Base-by-base conservation (phyloP, 352 stramenopile species). In the Globisporangium parvum region DNA sequence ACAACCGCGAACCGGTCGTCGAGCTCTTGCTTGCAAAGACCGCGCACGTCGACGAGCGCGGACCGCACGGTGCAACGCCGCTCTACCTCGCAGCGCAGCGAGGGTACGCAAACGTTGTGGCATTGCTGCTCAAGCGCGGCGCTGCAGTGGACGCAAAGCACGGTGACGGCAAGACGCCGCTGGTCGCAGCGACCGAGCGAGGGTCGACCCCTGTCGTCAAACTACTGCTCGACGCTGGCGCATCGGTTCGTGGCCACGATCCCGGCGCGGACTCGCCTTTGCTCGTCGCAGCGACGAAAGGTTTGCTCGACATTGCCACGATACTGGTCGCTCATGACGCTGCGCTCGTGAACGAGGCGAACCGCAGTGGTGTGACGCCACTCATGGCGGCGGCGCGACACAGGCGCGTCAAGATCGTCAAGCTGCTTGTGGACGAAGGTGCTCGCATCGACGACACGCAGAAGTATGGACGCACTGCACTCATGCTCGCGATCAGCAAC, bases 401-500 rank as follows among this genome's bases (percentile, higher is more conserved):
- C 4, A 42, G 52, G 3, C 41, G n/a, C 5, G 4, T 57, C 11
- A 20, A 57, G 12, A 50, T 51, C 33, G 52, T 21, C 26, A 45
- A 45, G 42, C n/a, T 31, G 10, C 52, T 57, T 6, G 12, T 57
- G 10, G n/a, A 21, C 9, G 26, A 45, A 3, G 31, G 42, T 4
- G 41, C 26, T 12, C 37, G 14, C n/a, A 20, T 51, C 10, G 42
- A 57, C 20, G 52, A 24, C 24, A 51, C 20, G 24, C 26, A 51
- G 26, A 10, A 11, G 14, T 51, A 35, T n/a, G 52, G 52, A 6
- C 15, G 52, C 14, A 50, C 52, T 1, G 26, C 52, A 1, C 52
- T 57, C 11, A 57, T 57, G 52, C 26, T 57, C 11, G 52, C 52
- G 8, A 21, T 57, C 39, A 49, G 23, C 26, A 33, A 51, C 24